Evolutionary conservation across 2,329 filamentous ascomycete species (phyloP), one percentile per base, ranked within the genome.

Genomic region (Nannizziopsis arthrosporioides): DNA sequence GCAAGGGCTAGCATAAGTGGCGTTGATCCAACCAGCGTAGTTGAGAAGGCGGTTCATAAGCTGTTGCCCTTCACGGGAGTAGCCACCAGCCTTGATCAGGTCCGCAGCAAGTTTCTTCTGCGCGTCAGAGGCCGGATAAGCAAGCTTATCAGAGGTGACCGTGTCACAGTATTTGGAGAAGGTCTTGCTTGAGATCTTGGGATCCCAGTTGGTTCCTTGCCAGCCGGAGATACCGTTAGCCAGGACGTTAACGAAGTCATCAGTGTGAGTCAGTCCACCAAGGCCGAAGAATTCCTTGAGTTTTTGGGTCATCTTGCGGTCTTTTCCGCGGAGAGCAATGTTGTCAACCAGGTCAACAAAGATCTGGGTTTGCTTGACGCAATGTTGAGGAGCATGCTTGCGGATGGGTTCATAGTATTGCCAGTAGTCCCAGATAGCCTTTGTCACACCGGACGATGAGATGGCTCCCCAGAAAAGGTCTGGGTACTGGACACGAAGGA

Each of bases 391-490:
- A 1, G 67, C 78, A 49, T 74, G 75, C 14, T 73, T 60, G 10
- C 76, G 69, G 48, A 80, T 71, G 0, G 78, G 74, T 57, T 78
- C 76, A 56, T 71, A 80, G 57, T 81, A 81, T 53, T 75, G 64
- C 57, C 84, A 90, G 64, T 81, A 90, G 56, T 92, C 84, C 54
- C 78, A 80, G 48, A 92, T 83, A 2, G 85, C 85, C 51, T 78
- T 76, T 0, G 84, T 85, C 0, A 92, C 85, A 0, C 84, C 87
- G 0, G 84, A 90, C 0, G 84, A 88, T 0, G 84, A 82, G 43
- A 94, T 90, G 3, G 82, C 77, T 6, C 78, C 87, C 74, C 77
- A 90, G 65, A 84, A 92, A 6, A 82, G 68, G 30, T 90, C 80
- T 0, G 87, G 86, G 61, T 94, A 93, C 12, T 81, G 61, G 50